A percentile compares a stretch with the other conserved stretches of the same genome.
phyloP scores from a whole-genome alignment of 345 rosid genomes.

The Anacardium occidentale region DNA sequence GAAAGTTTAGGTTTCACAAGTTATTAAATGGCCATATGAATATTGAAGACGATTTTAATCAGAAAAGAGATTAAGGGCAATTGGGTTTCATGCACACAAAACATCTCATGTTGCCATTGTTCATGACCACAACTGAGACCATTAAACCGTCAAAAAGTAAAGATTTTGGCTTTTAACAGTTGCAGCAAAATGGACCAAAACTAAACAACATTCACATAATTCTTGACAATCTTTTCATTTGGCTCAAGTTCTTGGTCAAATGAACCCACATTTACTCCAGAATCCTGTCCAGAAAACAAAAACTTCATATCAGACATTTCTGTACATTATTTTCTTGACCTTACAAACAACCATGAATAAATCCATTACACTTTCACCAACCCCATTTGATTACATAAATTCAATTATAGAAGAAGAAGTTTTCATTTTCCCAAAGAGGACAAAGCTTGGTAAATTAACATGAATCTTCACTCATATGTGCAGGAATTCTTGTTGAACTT shows the following conservation, averaged over 20 bases:
- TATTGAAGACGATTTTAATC: too few relatives aligned
- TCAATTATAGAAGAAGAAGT: not conserved
- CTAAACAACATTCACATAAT: not conserved
- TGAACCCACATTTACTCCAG: not conserved
- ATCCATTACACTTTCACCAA: not conserved
- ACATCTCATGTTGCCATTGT: not conserved
- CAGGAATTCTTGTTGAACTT: slow-evolving; percentile 49
- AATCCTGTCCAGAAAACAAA: not conserved
- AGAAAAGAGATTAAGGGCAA: too few relatives aligned
- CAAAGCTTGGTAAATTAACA: not conserved
- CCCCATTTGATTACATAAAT: not conserved
- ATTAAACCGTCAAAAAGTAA: not conserved
- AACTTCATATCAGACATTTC: not conserved
- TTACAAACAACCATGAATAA: not conserved
- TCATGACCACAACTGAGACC: not conserved
- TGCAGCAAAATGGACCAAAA: not conserved
- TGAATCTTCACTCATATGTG: slow-evolving; percentile 29
- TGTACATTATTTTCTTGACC: not conserved
- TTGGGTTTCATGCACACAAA: not conserved
- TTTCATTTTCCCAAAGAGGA: not conserved
- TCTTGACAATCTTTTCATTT: not conserved
- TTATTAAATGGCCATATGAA: too few relatives aligned
- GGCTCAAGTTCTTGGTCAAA: not conserved
- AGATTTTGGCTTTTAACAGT: not conserved
- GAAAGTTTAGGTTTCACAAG: too few relatives aligned